Base-by-base conservation (phyloP, 805 yeast species). In the Wickerhamomyces pijperi region DNA sequence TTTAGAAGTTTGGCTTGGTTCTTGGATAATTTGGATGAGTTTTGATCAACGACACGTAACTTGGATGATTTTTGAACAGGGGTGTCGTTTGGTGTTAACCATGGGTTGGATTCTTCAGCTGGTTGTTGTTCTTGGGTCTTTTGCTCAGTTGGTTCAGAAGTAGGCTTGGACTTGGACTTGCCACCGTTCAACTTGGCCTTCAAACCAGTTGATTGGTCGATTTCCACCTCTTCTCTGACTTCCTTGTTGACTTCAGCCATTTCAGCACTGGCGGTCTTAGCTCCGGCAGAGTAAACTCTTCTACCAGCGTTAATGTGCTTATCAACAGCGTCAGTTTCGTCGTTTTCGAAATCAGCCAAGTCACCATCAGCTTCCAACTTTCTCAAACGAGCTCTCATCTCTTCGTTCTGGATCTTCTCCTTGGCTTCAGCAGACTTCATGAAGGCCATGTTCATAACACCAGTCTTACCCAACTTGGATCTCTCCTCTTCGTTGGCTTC, bases 391-490 rank as follows among this genome's bases (percentile, higher is more conserved):
- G 67, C 71, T 34, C 77, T 56, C 25, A 71, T 69, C 42, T 68
- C 66, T 38, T 67, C 59, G 56, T 85, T 88, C 34, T 69, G 76
- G 39, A 70, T 68, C 42, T 67, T 71, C 45, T 75, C 73, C 47
- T 78, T 71, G 40, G 77, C 78, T 44, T 81, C 94, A 2, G 97
- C 97, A 43, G 81, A 82, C 47, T 71, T 79, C 97, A 90, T 90
- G 59, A 90, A 90, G 48, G 88, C 94, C 97, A 92, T 92, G 36
- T 78, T 81, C 71, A 90, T 63, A 17, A 90, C 79, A 40, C 97
- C 97, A n/a, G 71, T 63, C 58, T 88, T 90, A 17, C 92, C 88
- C n/a, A 78, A 58, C 35, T 65, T 69, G 25, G 64, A 59, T 28
- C 58, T 56, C n/a, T 9, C 13, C 2, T 49, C 50, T 12, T 62